phyloP scores from a whole-genome alignment of 2,329 filamentous ascomycete species.

The Coniochaeta hoffmannii region DNA sequence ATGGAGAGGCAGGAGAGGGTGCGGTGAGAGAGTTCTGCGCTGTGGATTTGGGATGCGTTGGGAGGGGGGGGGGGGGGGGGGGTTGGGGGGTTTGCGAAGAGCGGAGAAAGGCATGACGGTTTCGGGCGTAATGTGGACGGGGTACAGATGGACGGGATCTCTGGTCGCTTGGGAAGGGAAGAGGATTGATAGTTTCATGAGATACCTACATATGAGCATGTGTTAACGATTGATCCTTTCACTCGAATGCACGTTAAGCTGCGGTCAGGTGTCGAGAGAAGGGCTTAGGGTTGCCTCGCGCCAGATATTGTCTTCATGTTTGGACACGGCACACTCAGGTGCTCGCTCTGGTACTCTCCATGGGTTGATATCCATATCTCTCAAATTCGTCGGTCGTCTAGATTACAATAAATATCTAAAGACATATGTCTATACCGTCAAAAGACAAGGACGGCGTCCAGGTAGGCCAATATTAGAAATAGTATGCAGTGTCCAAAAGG shows the following conservation, averaged over 20 bases:
- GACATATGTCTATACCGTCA: background rate
- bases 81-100: too few relatives aligned
- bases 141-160: too few relatives aligned
- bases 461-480: background rate
- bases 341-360: background rate
- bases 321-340: background rate
- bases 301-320: background rate
- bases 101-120: too few relatives aligned
- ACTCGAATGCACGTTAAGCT: too few relatives aligned
- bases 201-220: background rate
- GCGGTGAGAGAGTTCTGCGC: background rate
- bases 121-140: too few relatives aligned
- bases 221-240: too few relatives aligned
- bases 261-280: too few relatives aligned
- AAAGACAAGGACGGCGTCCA: background rate
- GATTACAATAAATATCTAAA: background rate
- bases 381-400: background rate
- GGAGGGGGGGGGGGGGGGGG: background rate
- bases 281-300: too few relatives aligned
- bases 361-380: background rate
- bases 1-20: slow-evolving; percentile 23
- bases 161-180: background rate
- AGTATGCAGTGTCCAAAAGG: background rate
- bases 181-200: background rate
- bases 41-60: too few relatives aligned